Percentiles rank a stretch among this genome's conserved stretches.
These are phyloP conservation scores for Colletotrichum ledebouriae DNA, from an alignment of 2,329 filamentous ascomycete species.

Conservation along the genomic window DNA sequence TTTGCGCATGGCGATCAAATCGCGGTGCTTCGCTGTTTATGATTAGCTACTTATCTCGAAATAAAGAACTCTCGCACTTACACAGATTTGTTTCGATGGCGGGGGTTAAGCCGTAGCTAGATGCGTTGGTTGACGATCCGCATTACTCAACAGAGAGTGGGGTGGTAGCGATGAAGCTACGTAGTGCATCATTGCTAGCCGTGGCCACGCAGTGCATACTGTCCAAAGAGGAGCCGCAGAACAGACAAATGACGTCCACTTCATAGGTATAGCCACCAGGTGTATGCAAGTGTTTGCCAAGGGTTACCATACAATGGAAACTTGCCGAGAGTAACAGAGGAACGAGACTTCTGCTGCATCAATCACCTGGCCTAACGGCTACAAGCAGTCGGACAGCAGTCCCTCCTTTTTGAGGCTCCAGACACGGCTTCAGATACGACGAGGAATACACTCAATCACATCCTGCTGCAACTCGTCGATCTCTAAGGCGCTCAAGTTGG, in stretches of 20 bases:
- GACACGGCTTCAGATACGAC: conserved; percentile 23
- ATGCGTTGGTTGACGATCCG: conserved; percentile 7
- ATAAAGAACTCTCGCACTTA: conserved; percentile 1
- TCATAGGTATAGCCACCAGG: neutral
- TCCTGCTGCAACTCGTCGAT: conserved; percentile 53
- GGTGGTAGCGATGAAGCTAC: neutral
- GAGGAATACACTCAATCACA: conserved; percentile 8
- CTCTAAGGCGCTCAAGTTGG: conserved; percentile 46
- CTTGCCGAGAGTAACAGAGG: neutral
- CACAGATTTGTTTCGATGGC: conserved; percentile 27
- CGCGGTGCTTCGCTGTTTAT: conserved; percentile 16
- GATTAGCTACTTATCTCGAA: neutral
- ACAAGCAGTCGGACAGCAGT: neutral
- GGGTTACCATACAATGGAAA: neutral
- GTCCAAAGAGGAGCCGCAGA: neutral
- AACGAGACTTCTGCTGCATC: neutral
- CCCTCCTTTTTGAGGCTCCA: neutral
- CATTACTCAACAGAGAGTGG: conserved; percentile 22
- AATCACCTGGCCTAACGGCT: conserved; percentile 21
- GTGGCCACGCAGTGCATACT: neutral
- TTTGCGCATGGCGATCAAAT: conserved; percentile 18
- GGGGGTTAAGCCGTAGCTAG: conserved; percentile 5
- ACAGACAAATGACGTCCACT: neutral
- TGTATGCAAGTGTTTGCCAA: neutral
- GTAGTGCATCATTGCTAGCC: neutral